Conservation (phyloP, 495 filamentous ascomycete species). For the Paragyromitra xinjiangensis region DNA sequence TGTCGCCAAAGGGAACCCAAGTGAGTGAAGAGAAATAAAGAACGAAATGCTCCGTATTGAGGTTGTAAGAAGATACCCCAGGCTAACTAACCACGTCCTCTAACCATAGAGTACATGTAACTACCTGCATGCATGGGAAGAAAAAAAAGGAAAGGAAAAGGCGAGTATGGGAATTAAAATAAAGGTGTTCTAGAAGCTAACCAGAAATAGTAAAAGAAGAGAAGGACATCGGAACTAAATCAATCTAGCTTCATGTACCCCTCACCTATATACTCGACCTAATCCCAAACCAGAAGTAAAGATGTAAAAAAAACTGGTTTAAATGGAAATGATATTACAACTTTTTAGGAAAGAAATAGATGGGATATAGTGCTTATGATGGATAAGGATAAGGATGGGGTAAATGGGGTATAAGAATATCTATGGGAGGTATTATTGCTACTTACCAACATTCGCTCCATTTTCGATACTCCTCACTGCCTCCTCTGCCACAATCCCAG, state of each 20-base stretch:
- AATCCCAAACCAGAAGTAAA: constrained; percentile 17
- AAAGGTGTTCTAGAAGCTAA: constrained; percentile 39
- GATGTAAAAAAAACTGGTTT: constrained; percentile 4
- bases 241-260: constrained; percentile 40
- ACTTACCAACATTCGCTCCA: constrained; percentile 46
- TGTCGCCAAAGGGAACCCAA: background rate
- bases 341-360: constrained; percentile 30
- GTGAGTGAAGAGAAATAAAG: background rate
- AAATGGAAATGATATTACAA: constrained; percentile 19
- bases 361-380: constrained; percentile 15
- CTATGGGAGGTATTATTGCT: constrained; percentile 17
- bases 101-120: background rate
- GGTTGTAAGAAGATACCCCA: background rate
- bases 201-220: constrained; percentile 22
- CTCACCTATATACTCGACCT: constrained; percentile 36
- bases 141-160: constrained; percentile 8
- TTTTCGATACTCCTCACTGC: constrained; percentile 51
- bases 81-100: background rate
- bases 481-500: constrained; percentile 56
- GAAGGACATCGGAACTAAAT: constrained; percentile 26
- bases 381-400: constrained; percentile 30
- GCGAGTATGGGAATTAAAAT: constrained; percentile 13
- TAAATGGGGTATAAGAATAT: constrained; percentile 35
- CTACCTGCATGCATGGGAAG: background rate
- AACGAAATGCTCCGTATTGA: background rate